A percentile compares a stretch with the other conserved stretches of the same genome.
phyloP scores from a whole-genome alignment of 1,139 yeast genomes.

The Geotrichum restrictum region DNA sequence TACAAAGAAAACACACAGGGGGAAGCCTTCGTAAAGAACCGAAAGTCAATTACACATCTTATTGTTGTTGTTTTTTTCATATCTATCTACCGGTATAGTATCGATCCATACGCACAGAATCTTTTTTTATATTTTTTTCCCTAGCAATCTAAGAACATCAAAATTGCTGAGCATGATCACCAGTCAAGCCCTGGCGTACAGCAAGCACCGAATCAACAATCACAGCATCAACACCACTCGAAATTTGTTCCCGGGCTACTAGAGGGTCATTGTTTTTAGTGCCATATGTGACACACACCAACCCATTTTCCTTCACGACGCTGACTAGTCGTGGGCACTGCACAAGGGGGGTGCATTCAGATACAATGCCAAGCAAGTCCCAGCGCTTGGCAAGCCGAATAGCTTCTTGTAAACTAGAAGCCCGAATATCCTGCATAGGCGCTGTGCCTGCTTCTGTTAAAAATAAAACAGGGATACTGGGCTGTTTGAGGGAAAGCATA shows the following conservation, averaged over 20 bases:
- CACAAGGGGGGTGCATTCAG: constrained; percentile 81
- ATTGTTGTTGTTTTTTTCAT: too few relatives aligned
- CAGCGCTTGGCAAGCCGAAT: constrained; percentile 87
- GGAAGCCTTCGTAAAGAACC: too few relatives aligned
- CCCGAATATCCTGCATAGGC: constrained; percentile 82
- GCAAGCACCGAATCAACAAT: constrained; percentile 94
- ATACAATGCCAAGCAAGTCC: constrained; percentile 88
- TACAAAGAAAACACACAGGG: too few relatives aligned
- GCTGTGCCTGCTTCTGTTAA: constrained; percentile 85
- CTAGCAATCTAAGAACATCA: neutral
- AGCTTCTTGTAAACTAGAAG: constrained; percentile 84
- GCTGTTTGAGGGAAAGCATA: constrained; percentile 83
- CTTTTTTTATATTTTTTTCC: too few relatives aligned
- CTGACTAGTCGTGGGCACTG: constrained; percentile 84
- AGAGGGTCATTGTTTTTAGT: constrained; percentile 79
- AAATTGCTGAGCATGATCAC: neutral
- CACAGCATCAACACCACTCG: constrained; percentile 95
- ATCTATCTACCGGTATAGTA: too few relatives aligned
- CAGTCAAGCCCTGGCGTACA: constrained; percentile 68
- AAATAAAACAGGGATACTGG: constrained; percentile 73
- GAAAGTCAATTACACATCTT: too few relatives aligned
- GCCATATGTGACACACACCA: constrained; percentile 94
- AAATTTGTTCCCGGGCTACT: constrained; percentile 79
- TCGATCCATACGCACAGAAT: too few relatives aligned
- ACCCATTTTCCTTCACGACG: constrained; percentile 83